A percentile compares a stretch with the other conserved stretches of the same genome.
Evolutionary conservation across 805 yeast genomes (phyloP).

Genomic region (Komagataella ulmi): DNA sequence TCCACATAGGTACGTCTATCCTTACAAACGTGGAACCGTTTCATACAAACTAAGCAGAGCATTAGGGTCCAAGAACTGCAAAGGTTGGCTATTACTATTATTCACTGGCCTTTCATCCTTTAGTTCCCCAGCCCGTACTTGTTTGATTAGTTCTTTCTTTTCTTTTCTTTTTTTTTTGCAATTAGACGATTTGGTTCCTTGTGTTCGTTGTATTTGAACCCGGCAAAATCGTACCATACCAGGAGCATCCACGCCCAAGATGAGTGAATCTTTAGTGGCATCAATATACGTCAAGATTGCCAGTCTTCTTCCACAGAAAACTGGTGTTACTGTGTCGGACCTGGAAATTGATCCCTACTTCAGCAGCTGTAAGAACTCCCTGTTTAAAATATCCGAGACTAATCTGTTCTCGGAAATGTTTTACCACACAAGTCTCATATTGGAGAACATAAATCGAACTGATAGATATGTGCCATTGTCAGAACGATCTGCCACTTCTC

Average conservation of each 20-base stretch:
- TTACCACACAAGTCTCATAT: conserved; percentile 10
- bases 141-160: not conserved
- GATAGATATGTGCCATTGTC: conserved; percentile 13
- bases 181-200: not conserved
- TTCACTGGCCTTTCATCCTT: not conserved
- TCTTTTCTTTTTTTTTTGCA: not conserved
- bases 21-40: not conserved
- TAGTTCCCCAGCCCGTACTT: not conserved
- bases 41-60: not conserved
- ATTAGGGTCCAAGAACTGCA: not conserved
- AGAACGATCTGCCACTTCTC: conserved; percentile 13
- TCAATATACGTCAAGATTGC: conserved; percentile 21
- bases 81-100: not conserved
- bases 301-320: conserved; percentile 20
- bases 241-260: not conserved
- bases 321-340: conserved; percentile 20
- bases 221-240: not conserved
- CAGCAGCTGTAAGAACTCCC: conserved; percentile 18
- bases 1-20: not conserved
- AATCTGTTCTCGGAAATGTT: conserved; percentile 17
- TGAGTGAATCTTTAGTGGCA: conserved; percentile 15
- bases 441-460: conserved; percentile 15
- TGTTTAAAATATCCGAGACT: conserved; percentile 17
- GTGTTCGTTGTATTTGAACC: not conserved
- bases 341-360: conserved; percentile 22